A percentile compares a stretch with the other conserved stretches of the same genome.
Evolutionary conservation across 805 yeast genomes (phyloP).

Genomic region (Wickerhamomyces chaumierensis): DNA sequence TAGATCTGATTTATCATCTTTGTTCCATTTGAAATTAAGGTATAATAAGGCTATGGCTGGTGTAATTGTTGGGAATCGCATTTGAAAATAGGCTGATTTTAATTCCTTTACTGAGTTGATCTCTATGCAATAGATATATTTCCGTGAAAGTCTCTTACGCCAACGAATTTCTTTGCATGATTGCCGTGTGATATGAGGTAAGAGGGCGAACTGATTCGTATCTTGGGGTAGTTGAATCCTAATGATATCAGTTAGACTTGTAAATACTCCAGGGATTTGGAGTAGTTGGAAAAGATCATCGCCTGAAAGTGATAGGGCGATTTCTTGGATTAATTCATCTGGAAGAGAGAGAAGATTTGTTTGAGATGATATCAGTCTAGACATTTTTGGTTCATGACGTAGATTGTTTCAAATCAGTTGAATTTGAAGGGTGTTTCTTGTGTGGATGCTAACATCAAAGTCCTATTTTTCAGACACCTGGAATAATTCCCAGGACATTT

Average conservation of each 20-base stretch:
- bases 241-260: background rate
- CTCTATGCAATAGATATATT: background rate
- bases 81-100: background rate
- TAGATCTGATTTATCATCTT: background rate
- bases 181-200: background rate
- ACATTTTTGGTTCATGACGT: no score
- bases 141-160: background rate
- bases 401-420: no score
- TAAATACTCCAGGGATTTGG: background rate
- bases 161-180: background rate
- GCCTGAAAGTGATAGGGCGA: background rate
- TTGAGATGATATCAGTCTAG: no score
- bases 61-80: background rate
- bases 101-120: background rate
- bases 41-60: background rate
- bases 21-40: background rate
- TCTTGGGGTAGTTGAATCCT: background rate
- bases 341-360: no score
- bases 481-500: no score
- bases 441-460: no score
- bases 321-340: background rate
- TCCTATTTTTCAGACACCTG: no score
- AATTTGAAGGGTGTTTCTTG: no score
- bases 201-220: background rate
- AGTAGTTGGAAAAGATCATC: background rate